Evolutionary conservation across 495 filamentous ascomycete genomes (phyloP).

Genomic region (Hypoxylon lenormandii): DNA sequence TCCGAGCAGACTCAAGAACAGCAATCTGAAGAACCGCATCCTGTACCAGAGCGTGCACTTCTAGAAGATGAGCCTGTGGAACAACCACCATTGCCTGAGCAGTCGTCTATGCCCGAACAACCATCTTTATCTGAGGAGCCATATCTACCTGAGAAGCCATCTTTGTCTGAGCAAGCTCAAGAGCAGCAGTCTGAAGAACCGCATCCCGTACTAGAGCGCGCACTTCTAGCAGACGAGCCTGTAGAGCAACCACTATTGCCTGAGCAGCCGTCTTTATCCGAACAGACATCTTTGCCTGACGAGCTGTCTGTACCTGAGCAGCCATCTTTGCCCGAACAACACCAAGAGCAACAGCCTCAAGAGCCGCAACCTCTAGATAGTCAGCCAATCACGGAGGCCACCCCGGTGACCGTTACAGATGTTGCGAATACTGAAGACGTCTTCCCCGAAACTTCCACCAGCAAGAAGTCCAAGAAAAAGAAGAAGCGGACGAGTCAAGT

Average conservation of each 20-base stretch:
- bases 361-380: conserved; percentile 27
- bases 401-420: conserved; percentile 3
- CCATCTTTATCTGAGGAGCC: too few relatives aligned
- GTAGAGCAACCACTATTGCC: conserved; percentile 5
- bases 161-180: too few relatives aligned
- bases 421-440: conserved; percentile 20
- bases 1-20: too few relatives aligned
- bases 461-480: conserved; percentile 45
- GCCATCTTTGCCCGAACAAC: too few relatives aligned
- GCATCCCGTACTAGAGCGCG: conserved; percentile 10
- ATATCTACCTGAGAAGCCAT: too few relatives aligned
- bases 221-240: conserved; percentile 19
- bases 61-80: conserved; percentile 22
- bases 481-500: conserved; percentile 43
- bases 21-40: not conserved
- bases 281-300: not conserved
- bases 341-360: conserved; percentile 18
- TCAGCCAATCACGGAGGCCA: conserved; percentile 36
- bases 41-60: conserved; percentile 6
- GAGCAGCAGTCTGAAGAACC: too few relatives aligned
- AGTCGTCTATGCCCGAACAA: too few relatives aligned
- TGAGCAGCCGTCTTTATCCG: conserved; percentile 12
- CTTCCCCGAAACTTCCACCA: conserved; percentile 27
- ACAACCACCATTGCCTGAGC: conserved; percentile 13
- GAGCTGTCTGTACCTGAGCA: not conserved